Evolutionary conservation across 495 filamentous ascomycete species (phyloP), one percentile per base, ranked within the genome.

Genomic region (Penicillium soppii): DNA sequence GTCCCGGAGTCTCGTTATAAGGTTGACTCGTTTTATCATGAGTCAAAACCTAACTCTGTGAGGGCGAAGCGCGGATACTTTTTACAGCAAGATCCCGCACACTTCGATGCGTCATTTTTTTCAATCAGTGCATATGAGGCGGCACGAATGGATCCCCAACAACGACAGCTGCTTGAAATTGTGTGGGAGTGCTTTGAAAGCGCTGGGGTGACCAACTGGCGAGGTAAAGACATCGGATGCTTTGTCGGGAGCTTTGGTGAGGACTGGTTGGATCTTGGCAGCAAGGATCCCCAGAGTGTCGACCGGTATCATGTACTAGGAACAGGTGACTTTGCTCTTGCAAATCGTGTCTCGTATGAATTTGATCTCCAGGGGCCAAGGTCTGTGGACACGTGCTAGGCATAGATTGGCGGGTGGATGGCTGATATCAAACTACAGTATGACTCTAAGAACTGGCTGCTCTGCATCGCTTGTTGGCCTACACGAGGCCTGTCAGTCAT

Each of bases 161-260:
- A 56, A 29, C 12, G 47, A 8, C 36, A 42, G 6, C 9, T 66
- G 4, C 47, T 66, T 0, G 67, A 70, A 27, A 54, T 68, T 0
- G 49, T 52, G 3, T 47, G 52, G n/a, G 65, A 70, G 35, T 57
- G 50, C 16, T 27, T 69, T 2, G 61, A 69, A 16, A 53, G 37
- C 26, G 70, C 71, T 1, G 81, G 82, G 1, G 69, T 72, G 49
- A 55, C 55, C 5, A 40, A 63, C 37, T 78, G 58, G 53, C 56
- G 62, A 7, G 78, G 79, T 2, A 61, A 16, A n/a, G 17, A 40
- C 10, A 75, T 50, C 46, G 29, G 29, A 32, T 32, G 29, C 29
- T 32, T 32, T 32, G 29, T 76, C 4, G 78, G 78, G 9, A 12
- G 9, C 32, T 6, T 10, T 6, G 32, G n/a, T 17, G 1, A 37